These are phyloP conservation scores for Prosopis cineraria DNA, from an alignment of 306 rosid species.

Conservation along the genomic window DNA sequence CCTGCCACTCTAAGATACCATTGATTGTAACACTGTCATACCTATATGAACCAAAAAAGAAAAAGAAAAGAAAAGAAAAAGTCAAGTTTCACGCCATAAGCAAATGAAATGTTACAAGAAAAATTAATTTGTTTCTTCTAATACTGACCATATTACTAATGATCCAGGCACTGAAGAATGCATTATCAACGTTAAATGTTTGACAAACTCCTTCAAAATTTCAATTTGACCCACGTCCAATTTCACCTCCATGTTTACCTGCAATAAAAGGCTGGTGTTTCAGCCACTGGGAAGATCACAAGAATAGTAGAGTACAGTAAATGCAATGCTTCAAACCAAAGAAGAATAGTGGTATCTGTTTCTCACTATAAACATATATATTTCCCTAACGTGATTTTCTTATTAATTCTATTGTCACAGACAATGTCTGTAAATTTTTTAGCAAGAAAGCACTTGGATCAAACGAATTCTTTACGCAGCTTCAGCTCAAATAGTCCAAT, in stretches of 20 bases:
- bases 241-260: conserved; percentile 86
- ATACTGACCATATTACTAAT: conserved; percentile 80
- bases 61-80: conserved; percentile 24
- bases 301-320: background rate
- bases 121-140: background rate
- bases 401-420: conserved; percentile 3
- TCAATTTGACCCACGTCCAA: conserved; percentile 58
- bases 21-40: conserved; percentile 82
- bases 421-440: conserved; percentile 2
- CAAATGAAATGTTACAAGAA: background rate
- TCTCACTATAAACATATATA: conserved; percentile 16
- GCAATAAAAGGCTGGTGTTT: conserved; percentile 41
- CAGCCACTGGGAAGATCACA: conserved; percentile 1
- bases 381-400: background rate
- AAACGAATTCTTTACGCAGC: background rate
- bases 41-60: conserved; percentile 56
- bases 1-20: conserved; percentile 72
- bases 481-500: conserved; percentile 22
- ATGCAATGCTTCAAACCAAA: conserved; percentile 8
- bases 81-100: conserved; percentile 30
- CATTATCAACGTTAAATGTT: conserved; percentile 68
- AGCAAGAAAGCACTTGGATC: background rate
- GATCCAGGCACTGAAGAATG: conserved; percentile 83
- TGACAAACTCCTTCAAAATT: conserved; percentile 73
- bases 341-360: background rate